Base-by-base conservation (phyloP, 768 basidiomycete species). In the Pleurotus giganteus region DNA sequence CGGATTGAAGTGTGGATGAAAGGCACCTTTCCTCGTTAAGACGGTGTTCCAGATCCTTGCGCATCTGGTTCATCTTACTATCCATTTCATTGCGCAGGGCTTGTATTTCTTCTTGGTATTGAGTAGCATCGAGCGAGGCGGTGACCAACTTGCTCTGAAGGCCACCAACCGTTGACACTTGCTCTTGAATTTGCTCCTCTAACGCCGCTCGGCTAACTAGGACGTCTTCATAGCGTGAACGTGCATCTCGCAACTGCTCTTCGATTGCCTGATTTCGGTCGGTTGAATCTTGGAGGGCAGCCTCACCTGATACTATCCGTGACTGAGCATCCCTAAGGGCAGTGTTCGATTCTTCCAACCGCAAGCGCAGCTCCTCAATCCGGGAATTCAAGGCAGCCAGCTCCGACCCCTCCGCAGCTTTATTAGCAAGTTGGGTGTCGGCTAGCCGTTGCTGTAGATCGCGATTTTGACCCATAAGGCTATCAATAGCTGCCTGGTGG, bases 21-120 rank as follows among this genome's bases (percentile, higher is more conserved):
- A 51, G 64, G 23, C 66, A 56, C 53, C 74, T 61, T 58, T 74
- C 65, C 39, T 67, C 64, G 63, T 76, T 69, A 58, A 70, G 49
- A 51, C 31, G 34, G 15, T 50, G 29, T 55, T 50, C 23, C 32
- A 53, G n/a, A 11, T 51, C 49, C 23, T 37, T 34, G 34, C 49
- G 49, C 15, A 51, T 24, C n/a, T 26, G 32, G 15, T 21, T 24
- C 32, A 51, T 24, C n/a, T 51, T 29, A 23, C n/a, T 26, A 21
- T 51, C 31, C 3, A 34, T 36, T 13, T 37, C 17, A 13, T 12
- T 17, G 9, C 34, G 32, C 11, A 51, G 34, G n/a, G 49, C 34
- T 37, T 51, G 49, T 21, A 51, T 51, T 12, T 37, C 32, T 19
- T 24, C 34, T 37, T 37, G 49, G n/a, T 51, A 19, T 26, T 51